These are phyloP conservation scores for Tricholoma sp. DNA, from an alignment of 768 basidiomycete species.

Conservation along the genomic window DNA sequence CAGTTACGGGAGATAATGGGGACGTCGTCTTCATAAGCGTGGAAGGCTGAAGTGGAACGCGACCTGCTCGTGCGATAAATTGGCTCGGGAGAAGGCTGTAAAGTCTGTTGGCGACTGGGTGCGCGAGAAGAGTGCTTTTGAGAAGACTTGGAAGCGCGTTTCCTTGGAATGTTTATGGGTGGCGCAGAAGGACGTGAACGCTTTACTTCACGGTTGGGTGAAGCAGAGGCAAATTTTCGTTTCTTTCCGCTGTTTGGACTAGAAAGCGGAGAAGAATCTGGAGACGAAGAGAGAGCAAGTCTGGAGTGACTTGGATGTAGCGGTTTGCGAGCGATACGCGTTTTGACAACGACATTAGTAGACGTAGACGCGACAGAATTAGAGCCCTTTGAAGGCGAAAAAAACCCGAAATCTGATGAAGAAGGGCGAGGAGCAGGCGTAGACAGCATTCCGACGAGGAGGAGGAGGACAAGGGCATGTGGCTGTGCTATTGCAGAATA, in stretches of 20 bases:
- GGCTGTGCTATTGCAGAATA: background rate
- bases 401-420: constrained; percentile 25
- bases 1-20: constrained; percentile 42
- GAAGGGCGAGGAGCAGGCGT: constrained; percentile 15
- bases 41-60: constrained; percentile 57
- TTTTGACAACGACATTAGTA: constrained; percentile 23
- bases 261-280: constrained; percentile 23
- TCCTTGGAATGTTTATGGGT: constrained; percentile 21
- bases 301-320: constrained; percentile 6
- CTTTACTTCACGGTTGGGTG: constrained; percentile 35
- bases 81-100: constrained; percentile 45
- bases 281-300: constrained; percentile 8
- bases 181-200: constrained; percentile 26
- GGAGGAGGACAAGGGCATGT: background rate
- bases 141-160: constrained; percentile 27
- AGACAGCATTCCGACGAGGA: constrained; percentile 13
- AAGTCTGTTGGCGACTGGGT: constrained; percentile 34
- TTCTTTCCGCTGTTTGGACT: constrained; percentile 25
- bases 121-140: constrained; percentile 37
- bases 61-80: constrained; percentile 57
- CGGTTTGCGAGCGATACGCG: constrained; percentile 24
- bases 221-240: constrained; percentile 25
- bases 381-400: constrained; percentile 25
- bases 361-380: constrained; percentile 25
- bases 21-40: constrained; percentile 28